Evolutionary conservation across 495 filamentous ascomycete species (phyloP).

Genomic region (Tuber magnatum): DNA sequence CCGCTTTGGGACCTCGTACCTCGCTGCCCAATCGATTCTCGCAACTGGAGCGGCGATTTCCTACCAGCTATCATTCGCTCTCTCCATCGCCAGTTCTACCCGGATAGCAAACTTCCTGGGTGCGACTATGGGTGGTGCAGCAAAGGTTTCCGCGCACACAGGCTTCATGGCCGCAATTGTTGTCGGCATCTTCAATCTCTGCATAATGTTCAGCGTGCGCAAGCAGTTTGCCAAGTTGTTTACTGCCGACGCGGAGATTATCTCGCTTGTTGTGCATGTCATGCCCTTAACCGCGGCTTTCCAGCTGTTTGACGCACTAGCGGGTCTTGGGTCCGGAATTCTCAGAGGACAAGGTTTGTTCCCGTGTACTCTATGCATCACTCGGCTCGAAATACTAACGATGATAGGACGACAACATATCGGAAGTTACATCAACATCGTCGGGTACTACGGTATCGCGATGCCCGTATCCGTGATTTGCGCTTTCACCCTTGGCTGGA

Average conservation of each 20-base stretch:
- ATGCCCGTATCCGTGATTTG: conserved; percentile 75
- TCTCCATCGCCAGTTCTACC: conserved; percentile 58
- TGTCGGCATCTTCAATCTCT: conserved; percentile 69
- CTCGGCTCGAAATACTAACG: neutral
- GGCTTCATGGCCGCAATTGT: conserved; percentile 56
- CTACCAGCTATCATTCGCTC: conserved; percentile 57
- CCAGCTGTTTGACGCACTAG: conserved; percentile 78
- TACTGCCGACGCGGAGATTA: conserved; percentile 71
- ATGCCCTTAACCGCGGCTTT: conserved; percentile 77
- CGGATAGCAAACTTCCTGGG: conserved; percentile 61
- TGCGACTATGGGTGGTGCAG: conserved; percentile 61
- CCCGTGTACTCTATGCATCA: neutral
- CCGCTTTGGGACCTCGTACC: conserved; percentile 60
- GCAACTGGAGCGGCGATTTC: conserved; percentile 51
- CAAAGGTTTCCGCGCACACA: conserved; percentile 55
- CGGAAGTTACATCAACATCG: conserved; percentile 77
- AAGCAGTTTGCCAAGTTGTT: conserved; percentile 69
- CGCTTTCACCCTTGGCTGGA: conserved; percentile 65
- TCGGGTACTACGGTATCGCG: conserved; percentile 76
- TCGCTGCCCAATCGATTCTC: conserved; percentile 59
- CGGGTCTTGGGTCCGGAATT: conserved; percentile 71
- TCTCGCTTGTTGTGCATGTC: conserved; percentile 60
- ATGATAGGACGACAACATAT: conserved; percentile 70
- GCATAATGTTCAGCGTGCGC: conserved; percentile 57
- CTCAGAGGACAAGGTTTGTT: conserved; percentile 55